Conservation (phyloP, 23 red algal genomes). For the Gracilaria caudata region DNA sequence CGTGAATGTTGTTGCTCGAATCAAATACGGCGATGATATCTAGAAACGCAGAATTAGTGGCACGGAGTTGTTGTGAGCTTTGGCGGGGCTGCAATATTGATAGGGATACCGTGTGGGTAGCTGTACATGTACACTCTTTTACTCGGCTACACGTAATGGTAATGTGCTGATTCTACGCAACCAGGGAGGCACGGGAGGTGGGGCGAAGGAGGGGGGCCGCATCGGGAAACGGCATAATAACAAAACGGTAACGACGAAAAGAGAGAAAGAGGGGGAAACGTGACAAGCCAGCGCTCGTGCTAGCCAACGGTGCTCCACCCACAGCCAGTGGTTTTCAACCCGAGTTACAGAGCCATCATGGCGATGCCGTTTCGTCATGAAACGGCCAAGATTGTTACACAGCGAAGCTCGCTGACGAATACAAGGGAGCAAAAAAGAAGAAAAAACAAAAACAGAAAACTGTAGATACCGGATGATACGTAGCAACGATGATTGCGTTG, state of each 20-base stretch:
- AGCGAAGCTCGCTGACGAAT: neutral
- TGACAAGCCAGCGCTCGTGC: too few species aligned
- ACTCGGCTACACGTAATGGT: slow-evolving; percentile 13
- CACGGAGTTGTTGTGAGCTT: neutral
- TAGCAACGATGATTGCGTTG: neutral
- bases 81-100: neutral
- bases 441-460: neutral
- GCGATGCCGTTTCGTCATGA: too few species aligned
- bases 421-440: neutral
- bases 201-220: neutral
- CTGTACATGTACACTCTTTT: slow-evolving; percentile 29
- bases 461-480: too few species aligned
- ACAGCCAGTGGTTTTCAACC: too few species aligned
- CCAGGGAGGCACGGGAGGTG: neutral
- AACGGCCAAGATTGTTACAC: neutral
- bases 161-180: neutral
- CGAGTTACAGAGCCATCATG: too few species aligned
- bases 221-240: too few species aligned
- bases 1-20: too few species aligned
- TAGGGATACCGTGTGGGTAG: neutral
- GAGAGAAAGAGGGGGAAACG: too few species aligned
- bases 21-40: too few species aligned
- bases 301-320: too few species aligned
- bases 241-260: too few species aligned
- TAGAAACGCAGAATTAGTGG: too few species aligned